Conservation (phyloP, 371 early-diverging fungal species). For the Mortierella sp. region DNA sequence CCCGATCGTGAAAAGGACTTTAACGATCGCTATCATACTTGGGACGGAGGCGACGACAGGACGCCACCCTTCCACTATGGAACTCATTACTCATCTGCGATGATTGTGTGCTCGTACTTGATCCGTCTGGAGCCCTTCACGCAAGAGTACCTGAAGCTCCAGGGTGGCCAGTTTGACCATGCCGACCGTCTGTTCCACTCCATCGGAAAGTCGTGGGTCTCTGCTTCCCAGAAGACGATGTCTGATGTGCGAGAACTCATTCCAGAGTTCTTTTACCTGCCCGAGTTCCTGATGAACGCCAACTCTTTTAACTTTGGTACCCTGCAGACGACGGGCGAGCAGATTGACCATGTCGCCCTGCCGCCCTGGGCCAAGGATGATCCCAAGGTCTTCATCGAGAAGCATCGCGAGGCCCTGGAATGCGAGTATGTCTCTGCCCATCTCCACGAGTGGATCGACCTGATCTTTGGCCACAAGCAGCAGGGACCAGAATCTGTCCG, state of each 20-base stretch:
- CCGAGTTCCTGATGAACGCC: conserved; percentile 86
- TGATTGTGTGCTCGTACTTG: conserved; percentile 87
- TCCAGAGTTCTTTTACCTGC: conserved; percentile 92
- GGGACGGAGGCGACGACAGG: conserved; percentile 73
- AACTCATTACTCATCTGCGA: conserved; percentile 93
- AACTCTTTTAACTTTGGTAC: conserved; percentile 89
- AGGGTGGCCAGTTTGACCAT: conserved; percentile 92
- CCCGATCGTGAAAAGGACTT: conserved; percentile 71
- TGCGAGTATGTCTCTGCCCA: conserved; percentile 89
- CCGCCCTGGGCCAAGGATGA: conserved; percentile 91
- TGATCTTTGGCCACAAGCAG: conserved; percentile 93
- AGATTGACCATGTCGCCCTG: conserved; percentile 80
- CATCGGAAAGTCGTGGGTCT: conserved; percentile 75
- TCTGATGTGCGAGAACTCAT: conserved; percentile 91
- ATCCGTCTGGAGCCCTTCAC: conserved; percentile 91
- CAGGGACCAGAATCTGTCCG: conserved; percentile 85
- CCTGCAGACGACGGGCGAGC: conserved; percentile 78
- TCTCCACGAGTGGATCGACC: conserved; percentile 92
- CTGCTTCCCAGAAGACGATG: conserved; percentile 81
- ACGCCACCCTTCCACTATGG: conserved; percentile 88
- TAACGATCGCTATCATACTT: conserved; percentile 64
- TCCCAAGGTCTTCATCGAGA: conserved; percentile 89
- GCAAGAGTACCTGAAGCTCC: conserved; percentile 80
- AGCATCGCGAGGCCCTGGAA: conserved; percentile 93
- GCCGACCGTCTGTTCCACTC: conserved; percentile 80